Percentiles rank a stretch among this genome's conserved stretches.
Evolutionary conservation across 805 yeast genomes (phyloP).

Genomic region (Candida vaughaniae): DNA sequence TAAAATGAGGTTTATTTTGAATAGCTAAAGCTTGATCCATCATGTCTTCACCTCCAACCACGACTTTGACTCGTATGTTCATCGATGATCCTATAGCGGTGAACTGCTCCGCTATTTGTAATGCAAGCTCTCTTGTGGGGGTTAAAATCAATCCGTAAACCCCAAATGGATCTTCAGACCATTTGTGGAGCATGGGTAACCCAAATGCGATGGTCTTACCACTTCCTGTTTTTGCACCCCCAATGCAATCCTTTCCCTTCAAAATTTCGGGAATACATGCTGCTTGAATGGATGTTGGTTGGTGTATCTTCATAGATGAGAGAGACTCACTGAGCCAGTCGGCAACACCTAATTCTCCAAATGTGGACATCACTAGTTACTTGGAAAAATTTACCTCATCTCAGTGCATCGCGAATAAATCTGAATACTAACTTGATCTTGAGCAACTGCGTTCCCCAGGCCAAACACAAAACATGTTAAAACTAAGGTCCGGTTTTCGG

Average conservation of each 20-base stretch:
- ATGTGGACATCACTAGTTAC: constrained; percentile 19
- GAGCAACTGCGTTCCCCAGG: too few relatives aligned
- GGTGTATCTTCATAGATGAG: constrained; percentile 72
- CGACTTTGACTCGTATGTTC: constrained; percentile 77
- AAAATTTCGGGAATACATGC: constrained; percentile 88
- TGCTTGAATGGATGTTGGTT: constrained; percentile 83
- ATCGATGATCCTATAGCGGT: constrained; percentile 87
- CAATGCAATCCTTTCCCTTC: constrained; percentile 86
- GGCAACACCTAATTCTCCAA: constrained; percentile 70
- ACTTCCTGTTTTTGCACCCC: constrained; percentile 97
- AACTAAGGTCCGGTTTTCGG: too few relatives aligned
- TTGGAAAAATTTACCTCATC: too few relatives aligned
- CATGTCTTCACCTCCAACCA: constrained; percentile 95
- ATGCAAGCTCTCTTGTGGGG: constrained; percentile 90
- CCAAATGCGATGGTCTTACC: constrained; percentile 98
- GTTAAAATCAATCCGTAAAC: constrained; percentile 87
- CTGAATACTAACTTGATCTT: too few relatives aligned
- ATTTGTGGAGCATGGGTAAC: constrained; percentile 90
- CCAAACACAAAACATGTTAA: too few relatives aligned
- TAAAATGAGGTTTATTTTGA: constrained; percentile 85
- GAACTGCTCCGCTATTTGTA: constrained; percentile 96
- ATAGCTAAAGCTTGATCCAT: constrained; percentile 82
- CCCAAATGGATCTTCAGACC: constrained; percentile 96
- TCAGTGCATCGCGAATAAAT: too few relatives aligned
- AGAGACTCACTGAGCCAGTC: constrained; percentile 86